Percentiles rank a stretch among this genome's conserved stretches.
Evolutionary conservation across 2,329 filamentous ascomycete genomes (phyloP).

Genomic region (Sporothrix humicola): DNA sequence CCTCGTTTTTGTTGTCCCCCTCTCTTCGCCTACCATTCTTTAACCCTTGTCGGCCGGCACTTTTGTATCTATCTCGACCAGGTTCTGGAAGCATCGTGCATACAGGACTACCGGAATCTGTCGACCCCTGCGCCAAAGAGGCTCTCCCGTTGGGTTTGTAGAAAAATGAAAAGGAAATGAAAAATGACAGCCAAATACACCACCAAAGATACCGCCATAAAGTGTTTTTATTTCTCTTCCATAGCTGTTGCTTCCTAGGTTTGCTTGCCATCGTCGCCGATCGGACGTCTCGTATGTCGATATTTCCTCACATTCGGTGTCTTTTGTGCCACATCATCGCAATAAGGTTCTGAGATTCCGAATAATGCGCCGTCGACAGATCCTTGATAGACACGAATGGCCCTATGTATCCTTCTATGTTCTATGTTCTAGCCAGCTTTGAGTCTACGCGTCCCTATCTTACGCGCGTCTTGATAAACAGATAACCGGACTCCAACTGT

Average conservation of each 20-base stretch:
- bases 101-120: neutral
- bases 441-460: no score
- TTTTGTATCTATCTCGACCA: neutral
- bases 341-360: slow-evolving; percentile 14
- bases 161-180: neutral
- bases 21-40: neutral
- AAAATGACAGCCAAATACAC: neutral
- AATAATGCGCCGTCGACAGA: slow-evolving; percentile 19
- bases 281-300: slow-evolving; percentile 12
- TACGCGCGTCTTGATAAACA: neutral
- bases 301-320: neutral
- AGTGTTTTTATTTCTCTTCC: neutral
- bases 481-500: neutral
- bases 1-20: neutral
- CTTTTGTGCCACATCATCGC: neutral
- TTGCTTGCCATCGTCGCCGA: neutral
- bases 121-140: neutral
- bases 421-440: neutral
- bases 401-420: neutral
- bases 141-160: neutral
- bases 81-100: slow-evolving; percentile 16
- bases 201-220: no score
- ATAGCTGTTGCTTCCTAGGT: neutral
- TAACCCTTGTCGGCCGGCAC: neutral
- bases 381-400: neutral